Evolutionary conservation across 495 filamentous ascomycete genomes (phyloP).

Genomic region (Neurospora hispaniola): DNA sequence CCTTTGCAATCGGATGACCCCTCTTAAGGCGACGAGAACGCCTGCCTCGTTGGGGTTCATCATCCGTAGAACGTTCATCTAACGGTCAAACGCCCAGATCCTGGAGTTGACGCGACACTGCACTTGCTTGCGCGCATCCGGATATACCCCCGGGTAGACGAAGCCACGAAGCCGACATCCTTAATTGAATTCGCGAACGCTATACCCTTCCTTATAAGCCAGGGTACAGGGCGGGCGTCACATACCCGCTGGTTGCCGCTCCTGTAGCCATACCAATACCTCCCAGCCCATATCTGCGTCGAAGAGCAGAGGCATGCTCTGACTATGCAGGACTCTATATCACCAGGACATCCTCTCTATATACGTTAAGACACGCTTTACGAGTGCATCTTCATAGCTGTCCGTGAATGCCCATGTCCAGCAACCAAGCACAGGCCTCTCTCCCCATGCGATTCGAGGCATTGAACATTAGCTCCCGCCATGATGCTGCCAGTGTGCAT

Average conservation of each 20-base stretch:
- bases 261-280: neutral
- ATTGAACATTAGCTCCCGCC: neutral
- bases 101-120: neutral
- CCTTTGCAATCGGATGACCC: neutral
- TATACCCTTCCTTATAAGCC: neutral
- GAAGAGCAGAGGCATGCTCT: neutral
- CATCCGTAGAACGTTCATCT: neutral
- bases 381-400: constrained; percentile 12
- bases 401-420: neutral
- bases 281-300: neutral
- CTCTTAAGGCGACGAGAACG: neutral
- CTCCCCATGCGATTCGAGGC: neutral
- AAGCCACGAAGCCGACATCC: neutral
- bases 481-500: neutral
- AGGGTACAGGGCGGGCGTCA: neutral
- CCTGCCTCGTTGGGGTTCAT: neutral
- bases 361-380: constrained; percentile 28
- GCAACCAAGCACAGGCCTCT: neutral
- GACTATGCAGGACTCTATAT: constrained; percentile 14
- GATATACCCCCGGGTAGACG: neutral
- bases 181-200: neutral
- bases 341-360: constrained; percentile 20
- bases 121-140: constrained; percentile 11
- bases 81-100: neutral
- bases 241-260: neutral